A percentile compares a stretch with the other conserved stretches of the same genome.
Conservation (phyloP, 768 basidiomycete genomes). For the Agaricus sinodeliciosus region DNA sequence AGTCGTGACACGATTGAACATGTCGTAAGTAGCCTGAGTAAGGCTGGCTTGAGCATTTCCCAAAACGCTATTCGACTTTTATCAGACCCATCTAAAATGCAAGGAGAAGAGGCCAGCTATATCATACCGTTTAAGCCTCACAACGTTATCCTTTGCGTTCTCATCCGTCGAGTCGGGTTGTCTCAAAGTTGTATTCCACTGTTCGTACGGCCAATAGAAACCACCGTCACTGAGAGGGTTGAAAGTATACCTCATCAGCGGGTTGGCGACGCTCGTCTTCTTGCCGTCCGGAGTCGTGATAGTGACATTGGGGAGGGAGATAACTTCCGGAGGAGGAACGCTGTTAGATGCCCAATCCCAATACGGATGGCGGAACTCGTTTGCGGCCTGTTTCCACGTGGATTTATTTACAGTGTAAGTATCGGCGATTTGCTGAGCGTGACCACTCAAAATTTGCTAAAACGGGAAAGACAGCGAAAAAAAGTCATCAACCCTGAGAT, state of each 20-base stretch:
- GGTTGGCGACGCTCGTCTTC: conserved; percentile 21
- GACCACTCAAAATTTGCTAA: conserved; percentile 41
- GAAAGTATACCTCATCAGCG: conserved; percentile 27
- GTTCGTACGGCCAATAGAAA: conserved; percentile 22
- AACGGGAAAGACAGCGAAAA: not conserved
- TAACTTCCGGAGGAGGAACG: conserved; percentile 32
- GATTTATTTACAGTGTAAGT: conserved; percentile 27
- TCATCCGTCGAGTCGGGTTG: conserved; percentile 19
- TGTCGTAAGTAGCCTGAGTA: conserved; percentile 21
- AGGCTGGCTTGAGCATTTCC: conserved; percentile 16
- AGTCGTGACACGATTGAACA: conserved; percentile 23
- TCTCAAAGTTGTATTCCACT: conserved; percentile 29
- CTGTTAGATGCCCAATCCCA: conserved; percentile 45
- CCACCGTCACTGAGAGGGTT: conserved; percentile 20
- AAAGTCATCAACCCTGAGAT: not conserved
- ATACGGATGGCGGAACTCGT: conserved; percentile 33
- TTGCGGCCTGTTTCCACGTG: conserved; percentile 26
- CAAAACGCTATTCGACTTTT: conserved; percentile 13
- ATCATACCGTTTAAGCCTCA: conserved; percentile 13
- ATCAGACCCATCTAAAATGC: not conserved
- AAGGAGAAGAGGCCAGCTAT: not conserved
- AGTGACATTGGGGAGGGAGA: conserved; percentile 18
- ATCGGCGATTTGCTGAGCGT: conserved; percentile 33
- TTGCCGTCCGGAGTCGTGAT: conserved; percentile 24
- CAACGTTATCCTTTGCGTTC: conserved; percentile 26